Conservation (phyloP, 306 rosid genomes). For the Fragaria vesca region DNA sequence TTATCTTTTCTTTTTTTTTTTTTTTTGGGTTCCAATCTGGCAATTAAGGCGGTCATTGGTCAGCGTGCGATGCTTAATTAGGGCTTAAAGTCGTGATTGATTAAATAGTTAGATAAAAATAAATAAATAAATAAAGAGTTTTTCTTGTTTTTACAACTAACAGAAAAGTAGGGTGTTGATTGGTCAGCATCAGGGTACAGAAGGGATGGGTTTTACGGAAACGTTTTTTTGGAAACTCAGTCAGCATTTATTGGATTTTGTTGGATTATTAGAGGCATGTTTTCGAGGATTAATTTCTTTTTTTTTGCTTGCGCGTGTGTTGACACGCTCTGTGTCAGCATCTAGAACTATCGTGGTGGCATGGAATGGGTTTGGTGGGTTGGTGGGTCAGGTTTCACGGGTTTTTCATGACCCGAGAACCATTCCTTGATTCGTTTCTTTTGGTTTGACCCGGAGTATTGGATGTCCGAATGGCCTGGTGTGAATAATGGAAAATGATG, state of each 20-base stretch:
- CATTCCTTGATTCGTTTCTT: background rate
- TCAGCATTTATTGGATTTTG: conserved; percentile 21
- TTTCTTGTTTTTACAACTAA: background rate
- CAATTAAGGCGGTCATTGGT: conserved; percentile 25
- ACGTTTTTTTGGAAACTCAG: conserved; percentile 13
- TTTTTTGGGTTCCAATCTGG: background rate
- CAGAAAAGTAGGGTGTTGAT: conserved; percentile 12
- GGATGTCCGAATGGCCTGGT: background rate
- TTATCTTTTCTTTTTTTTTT: background rate
- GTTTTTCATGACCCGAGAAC: conserved; percentile 9
- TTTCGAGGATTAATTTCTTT: background rate
- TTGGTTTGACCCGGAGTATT: conserved; percentile 9
- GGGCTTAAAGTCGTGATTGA: background rate
- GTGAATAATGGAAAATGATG: too few relatives aligned
- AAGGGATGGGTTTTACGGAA: background rate
- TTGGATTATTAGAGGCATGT: background rate
- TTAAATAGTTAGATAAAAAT: background rate
- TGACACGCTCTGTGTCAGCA: background rate
- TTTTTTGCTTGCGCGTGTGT: background rate
- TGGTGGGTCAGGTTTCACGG: conserved; percentile 17
- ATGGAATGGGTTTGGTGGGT: conserved; percentile 6
- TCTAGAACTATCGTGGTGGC: conserved; percentile 6
- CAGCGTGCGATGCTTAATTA: conserved; percentile 26
- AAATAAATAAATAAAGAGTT: background rate
- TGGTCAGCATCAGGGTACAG: conserved; percentile 27